Conservation (phyloP, 2,329 filamentous ascomycete genomes). For the Alternaria conjuncta region DNA sequence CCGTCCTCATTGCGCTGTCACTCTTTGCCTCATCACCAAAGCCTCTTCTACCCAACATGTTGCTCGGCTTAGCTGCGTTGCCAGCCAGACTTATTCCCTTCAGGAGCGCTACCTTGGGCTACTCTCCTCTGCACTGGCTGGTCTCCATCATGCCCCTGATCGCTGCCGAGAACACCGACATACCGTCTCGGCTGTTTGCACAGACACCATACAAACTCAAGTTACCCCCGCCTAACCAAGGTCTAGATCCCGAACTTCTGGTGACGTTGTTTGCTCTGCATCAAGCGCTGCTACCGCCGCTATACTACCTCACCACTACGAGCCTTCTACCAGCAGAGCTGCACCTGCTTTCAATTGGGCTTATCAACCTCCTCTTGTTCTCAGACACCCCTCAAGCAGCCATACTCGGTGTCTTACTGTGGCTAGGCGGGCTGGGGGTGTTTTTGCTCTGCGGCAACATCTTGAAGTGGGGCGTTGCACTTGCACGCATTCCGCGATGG, state of each 20-base stretch:
- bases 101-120: conserved; percentile 61
- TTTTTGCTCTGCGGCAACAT: conserved; percentile 76
- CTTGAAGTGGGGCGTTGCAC: conserved; percentile 80
- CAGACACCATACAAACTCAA: conserved; percentile 46
- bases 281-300: conserved; percentile 72
- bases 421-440: conserved; percentile 73
- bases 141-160: conserved; percentile 74
- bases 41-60: conserved; percentile 76
- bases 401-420: conserved; percentile 54
- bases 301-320: conserved; percentile 84
- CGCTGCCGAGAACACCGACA: conserved; percentile 55
- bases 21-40: conserved; percentile 67
- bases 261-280: conserved; percentile 82
- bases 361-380: conserved; percentile 82
- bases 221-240: conserved; percentile 34
- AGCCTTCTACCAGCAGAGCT: conserved; percentile 87
- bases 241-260: conserved; percentile 63
- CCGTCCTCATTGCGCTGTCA: conserved; percentile 77
- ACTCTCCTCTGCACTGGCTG: conserved; percentile 78
- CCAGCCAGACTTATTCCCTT: conserved; percentile 76
- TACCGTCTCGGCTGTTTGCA: conserved; percentile 42
- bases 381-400: conserved; percentile 65
- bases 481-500: conserved; percentile 91
- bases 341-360: conserved; percentile 79
- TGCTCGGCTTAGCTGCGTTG: conserved; percentile 79